Evolutionary conservation across 2,329 filamentous ascomycete genomes (phyloP).

Genomic region (Capronia americana): DNA sequence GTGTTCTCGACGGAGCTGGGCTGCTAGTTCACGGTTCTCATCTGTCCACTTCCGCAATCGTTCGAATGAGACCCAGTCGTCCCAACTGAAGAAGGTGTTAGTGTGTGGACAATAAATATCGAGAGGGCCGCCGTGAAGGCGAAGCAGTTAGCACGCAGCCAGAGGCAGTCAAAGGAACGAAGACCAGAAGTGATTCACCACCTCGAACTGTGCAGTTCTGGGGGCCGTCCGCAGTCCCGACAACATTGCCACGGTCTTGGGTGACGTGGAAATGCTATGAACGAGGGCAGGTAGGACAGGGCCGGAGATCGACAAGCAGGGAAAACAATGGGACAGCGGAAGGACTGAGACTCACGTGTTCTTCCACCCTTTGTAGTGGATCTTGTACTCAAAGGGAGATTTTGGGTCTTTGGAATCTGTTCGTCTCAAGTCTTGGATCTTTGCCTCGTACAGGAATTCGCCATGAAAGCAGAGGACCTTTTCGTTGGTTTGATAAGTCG

Average conservation of each 20-base stretch:
- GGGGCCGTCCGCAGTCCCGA: neutral
- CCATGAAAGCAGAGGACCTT: constrained; percentile 96
- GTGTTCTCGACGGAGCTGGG: constrained; percentile 53
- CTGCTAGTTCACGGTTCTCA: constrained; percentile 89
- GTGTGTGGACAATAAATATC: neutral
- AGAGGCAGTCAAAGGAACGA: neutral
- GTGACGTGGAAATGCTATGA: neutral
- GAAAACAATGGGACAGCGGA: constrained; percentile 4
- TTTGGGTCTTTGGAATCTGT: constrained; percentile 70
- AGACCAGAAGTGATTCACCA: neutral
- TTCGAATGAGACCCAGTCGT: constrained; percentile 96
- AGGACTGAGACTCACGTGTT: constrained; percentile 71
- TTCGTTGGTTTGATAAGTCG: constrained; percentile 76
- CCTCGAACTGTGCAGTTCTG: neutral
- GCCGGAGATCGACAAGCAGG: neutral
- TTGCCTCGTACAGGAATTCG: constrained; percentile 96
- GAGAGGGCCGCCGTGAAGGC: neutral
- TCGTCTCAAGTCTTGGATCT: constrained; percentile 79
- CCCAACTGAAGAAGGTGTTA: constrained; percentile 69
- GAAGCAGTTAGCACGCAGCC: neutral
- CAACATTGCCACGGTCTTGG: neutral
- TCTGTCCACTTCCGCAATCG: constrained; percentile 92
- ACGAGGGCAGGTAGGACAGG: neutral
- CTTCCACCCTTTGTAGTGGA: constrained; percentile 99
- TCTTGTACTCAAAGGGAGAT: constrained; percentile 82